These are phyloP conservation scores for Ogataea nitratoaversa DNA, from an alignment of 805 yeast genomes.

Conservation along the genomic window DNA sequence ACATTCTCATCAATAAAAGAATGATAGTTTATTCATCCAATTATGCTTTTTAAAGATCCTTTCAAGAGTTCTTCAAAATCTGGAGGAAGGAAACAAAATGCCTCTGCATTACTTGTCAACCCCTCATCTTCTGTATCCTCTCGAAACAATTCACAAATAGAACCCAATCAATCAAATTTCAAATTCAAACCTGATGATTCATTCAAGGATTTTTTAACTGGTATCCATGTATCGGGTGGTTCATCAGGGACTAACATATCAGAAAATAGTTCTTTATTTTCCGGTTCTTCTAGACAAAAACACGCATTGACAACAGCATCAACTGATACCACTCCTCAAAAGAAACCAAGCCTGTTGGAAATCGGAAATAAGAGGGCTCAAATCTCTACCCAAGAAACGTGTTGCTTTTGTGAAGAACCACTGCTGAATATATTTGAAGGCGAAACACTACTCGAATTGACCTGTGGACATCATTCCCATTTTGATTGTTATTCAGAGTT, in stretches of 20 bases:
- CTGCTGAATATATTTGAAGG: conserved; percentile 36
- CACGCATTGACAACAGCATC: neutral
- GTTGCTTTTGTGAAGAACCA: conserved; percentile 44
- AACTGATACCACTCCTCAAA: neutral
- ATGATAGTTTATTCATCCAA: no score
- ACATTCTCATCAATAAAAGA: neutral
- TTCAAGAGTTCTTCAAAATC: neutral
- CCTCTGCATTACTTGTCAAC: no score
- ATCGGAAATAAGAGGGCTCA: conserved; percentile 7
- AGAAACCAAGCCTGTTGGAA: neutral
- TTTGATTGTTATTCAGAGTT: conserved; percentile 37
- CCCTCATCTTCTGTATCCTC: no score
- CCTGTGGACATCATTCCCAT: conserved; percentile 43
- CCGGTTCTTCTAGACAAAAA: neutral
- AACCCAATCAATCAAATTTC: neutral
- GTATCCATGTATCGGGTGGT: neutral
- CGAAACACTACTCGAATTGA: conserved; percentile 38
- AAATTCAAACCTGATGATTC: neutral
- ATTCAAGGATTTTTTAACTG: neutral
- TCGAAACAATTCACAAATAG: no score
- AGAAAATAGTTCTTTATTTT: neutral
- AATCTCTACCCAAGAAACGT: conserved; percentile 18
- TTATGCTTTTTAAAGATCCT: neutral
- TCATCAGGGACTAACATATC: neutral
- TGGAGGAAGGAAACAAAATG: neutral